Evolutionary conservation across 805 yeast genomes (phyloP).

Genomic region (Zygoascus flipseniorum): DNA sequence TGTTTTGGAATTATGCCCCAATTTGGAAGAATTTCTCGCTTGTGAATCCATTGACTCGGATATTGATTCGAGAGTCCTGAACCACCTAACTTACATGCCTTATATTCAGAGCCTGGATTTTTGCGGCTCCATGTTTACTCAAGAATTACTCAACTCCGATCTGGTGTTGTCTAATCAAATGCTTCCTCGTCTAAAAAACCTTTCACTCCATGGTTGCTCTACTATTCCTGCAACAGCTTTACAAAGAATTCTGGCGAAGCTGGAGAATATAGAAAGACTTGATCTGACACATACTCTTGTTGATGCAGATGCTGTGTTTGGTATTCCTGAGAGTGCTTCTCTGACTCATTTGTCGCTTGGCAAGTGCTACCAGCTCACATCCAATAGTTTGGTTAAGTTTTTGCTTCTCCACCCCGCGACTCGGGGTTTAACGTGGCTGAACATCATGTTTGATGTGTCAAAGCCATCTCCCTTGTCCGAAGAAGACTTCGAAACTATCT

Average conservation of each 20-base stretch:
- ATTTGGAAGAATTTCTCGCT: slow-evolving; percentile 69
- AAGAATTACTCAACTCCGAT: neutral
- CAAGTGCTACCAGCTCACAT: slow-evolving; percentile 57
- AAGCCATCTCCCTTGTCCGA: slow-evolving; percentile 47
- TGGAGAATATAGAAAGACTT: slow-evolving; percentile 50
- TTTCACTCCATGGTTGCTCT: slow-evolving; percentile 85
- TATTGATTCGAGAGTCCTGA: slow-evolving; percentile 51
- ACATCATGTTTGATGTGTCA: slow-evolving; percentile 53
- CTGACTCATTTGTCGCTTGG: slow-evolving; percentile 69
- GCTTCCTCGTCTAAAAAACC: slow-evolving; percentile 9
- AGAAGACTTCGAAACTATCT: slow-evolving; percentile 42
- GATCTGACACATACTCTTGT: slow-evolving; percentile 80
- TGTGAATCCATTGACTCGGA: slow-evolving; percentile 83
- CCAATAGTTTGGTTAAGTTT: slow-evolving; percentile 62
- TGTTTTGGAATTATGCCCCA: slow-evolving; percentile 52
- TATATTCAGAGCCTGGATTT: slow-evolving; percentile 68
- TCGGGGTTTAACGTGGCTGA: slow-evolving; percentile 54
- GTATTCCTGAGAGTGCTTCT: slow-evolving; percentile 47
- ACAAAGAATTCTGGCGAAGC: slow-evolving; percentile 47
- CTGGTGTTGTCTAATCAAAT: slow-evolving; percentile 4
- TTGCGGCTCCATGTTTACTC: slow-evolving; percentile 51
- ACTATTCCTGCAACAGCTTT: slow-evolving; percentile 56
- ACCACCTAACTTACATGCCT: slow-evolving; percentile 46
- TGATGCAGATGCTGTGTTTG: slow-evolving; percentile 49
- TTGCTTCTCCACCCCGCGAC: slow-evolving; percentile 63